A percentile compares a stretch with the other conserved stretches of the same genome.
These are phyloP conservation scores for Monascus ruber DNA, from an alignment of 2,329 filamentous ascomycete species.

Conservation along the genomic window DNA sequence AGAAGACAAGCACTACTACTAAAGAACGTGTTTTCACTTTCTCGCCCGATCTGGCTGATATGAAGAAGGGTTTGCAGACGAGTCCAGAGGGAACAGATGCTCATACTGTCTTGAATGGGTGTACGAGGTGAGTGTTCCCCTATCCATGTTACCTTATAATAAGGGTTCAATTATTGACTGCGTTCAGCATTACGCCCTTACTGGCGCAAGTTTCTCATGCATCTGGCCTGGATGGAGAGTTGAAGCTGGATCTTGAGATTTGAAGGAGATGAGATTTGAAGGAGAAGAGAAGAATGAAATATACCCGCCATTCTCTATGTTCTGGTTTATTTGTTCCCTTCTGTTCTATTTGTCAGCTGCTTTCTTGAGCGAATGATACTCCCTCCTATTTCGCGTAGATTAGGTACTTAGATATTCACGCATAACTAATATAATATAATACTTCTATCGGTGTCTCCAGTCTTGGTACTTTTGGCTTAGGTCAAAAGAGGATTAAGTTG, in stretches of 20 bases:
- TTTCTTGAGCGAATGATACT: too few species aligned
- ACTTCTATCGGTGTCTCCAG: too few species aligned
- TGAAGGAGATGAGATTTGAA: slow-evolving; percentile 50
- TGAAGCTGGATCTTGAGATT: slow-evolving; percentile 54
- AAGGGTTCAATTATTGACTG: not conserved
- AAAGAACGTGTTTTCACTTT: slow-evolving; percentile 80
- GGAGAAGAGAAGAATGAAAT: not conserved
- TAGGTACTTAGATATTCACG: too few species aligned
- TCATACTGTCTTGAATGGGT: slow-evolving; percentile 74
- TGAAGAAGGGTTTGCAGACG: slow-evolving; percentile 69
- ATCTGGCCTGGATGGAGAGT: slow-evolving; percentile 51
- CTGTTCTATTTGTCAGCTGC: too few species aligned
- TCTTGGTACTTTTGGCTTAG: too few species aligned
- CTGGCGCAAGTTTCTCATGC: slow-evolving; percentile 82
- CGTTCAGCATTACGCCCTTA: slow-evolving; percentile 64
- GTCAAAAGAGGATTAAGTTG: too few species aligned
- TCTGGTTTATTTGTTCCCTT: too few species aligned
- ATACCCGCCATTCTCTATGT: too few species aligned
- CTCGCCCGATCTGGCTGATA: slow-evolving; percentile 71
- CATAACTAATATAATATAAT: too few species aligned
- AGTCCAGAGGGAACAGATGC: slow-evolving; percentile 73
- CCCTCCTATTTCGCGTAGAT: too few species aligned
- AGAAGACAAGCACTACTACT: slow-evolving; percentile 30
- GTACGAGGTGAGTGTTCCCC: slow-evolving; percentile 54
- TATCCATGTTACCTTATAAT: not conserved